Conservation (phyloP, 768 basidiomycete species). For the Trametes punicea region DNA sequence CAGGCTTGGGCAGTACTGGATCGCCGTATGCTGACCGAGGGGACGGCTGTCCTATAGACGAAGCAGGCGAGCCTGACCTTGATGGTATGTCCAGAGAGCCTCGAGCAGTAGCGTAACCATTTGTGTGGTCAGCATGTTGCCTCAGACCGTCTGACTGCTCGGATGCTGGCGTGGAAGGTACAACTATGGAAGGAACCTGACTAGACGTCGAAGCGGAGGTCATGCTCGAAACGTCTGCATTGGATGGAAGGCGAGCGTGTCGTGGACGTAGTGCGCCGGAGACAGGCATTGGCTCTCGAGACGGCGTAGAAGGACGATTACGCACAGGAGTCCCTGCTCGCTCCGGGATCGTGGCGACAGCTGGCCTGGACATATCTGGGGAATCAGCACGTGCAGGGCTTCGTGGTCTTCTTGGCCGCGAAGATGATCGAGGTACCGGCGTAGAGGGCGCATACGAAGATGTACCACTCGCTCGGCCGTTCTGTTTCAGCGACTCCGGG, state of each 20-base stretch:
- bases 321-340: constrained; percentile 19
- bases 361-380: constrained; percentile 16
- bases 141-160: constrained; percentile 17
- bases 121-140: constrained; percentile 1
- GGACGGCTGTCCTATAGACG: constrained; percentile 14
- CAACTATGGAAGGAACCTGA: constrained; percentile 27
- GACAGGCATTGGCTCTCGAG: constrained; percentile 25
- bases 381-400: constrained; percentile 20
- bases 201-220: constrained; percentile 27
- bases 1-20: neutral
- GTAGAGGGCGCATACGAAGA: constrained; percentile 10
- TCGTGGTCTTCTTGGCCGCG: constrained; percentile 12
- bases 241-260: constrained; percentile 41
- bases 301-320: constrained; percentile 22
- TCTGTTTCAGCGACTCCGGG: constrained; percentile 9
- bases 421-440: constrained; percentile 8
- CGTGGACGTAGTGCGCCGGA: constrained; percentile 37
- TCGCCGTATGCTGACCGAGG: constrained; percentile 16
- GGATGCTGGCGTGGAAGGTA: constrained; percentile 26
- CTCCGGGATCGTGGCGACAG: constrained; percentile 14
- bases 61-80: constrained; percentile 8
- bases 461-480: constrained; percentile 8
- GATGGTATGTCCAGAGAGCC: constrained; percentile 11
- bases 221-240: constrained; percentile 31
- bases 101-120: constrained; percentile 2